A percentile compares a stretch with the other conserved stretches of the same genome.
Conservation (phyloP, 371 early-diverging fungal species). For the Lichtheimia hyalospora region DNA sequence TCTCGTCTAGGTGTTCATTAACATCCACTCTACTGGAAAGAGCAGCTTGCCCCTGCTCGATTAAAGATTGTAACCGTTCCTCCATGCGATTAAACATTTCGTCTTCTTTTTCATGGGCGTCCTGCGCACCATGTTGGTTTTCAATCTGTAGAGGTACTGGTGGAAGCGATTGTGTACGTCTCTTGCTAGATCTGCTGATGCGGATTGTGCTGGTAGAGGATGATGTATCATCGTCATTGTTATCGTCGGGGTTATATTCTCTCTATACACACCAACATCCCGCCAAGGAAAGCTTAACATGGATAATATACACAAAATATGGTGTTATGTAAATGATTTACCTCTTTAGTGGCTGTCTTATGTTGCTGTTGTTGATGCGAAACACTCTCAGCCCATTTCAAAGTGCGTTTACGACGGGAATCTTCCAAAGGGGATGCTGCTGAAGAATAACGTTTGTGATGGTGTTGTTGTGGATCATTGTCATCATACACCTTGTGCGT, state of each 20-base stretch:
- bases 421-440: conserved; percentile 8
- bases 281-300: conserved; percentile 9
- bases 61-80: conserved; percentile 30
- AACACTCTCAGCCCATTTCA: conserved; percentile 18
- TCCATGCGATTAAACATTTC: conserved; percentile 33
- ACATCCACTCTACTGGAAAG: conserved; percentile 25
- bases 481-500: neutral
- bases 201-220: neutral
- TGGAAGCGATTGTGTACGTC: conserved; percentile 2
- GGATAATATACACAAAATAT: neutral
- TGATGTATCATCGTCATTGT: neutral
- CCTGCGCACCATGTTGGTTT: conserved; percentile 4
- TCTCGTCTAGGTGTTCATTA: conserved; percentile 24
- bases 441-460: neutral
- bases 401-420: conserved; percentile 14
- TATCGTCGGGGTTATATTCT: neutral
- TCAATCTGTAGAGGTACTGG: neutral
- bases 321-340: neutral
- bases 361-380: neutral
- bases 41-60: conserved; percentile 45
- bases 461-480: conserved; percentile 5
- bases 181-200: neutral
- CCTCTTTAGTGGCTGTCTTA: neutral
- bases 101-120: conserved; percentile 21
- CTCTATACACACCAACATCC: neutral